Evolutionary conservation across 2,329 filamentous ascomycete genomes (phyloP).

Genomic region (Paraconiothyrium brasiliense): DNA sequence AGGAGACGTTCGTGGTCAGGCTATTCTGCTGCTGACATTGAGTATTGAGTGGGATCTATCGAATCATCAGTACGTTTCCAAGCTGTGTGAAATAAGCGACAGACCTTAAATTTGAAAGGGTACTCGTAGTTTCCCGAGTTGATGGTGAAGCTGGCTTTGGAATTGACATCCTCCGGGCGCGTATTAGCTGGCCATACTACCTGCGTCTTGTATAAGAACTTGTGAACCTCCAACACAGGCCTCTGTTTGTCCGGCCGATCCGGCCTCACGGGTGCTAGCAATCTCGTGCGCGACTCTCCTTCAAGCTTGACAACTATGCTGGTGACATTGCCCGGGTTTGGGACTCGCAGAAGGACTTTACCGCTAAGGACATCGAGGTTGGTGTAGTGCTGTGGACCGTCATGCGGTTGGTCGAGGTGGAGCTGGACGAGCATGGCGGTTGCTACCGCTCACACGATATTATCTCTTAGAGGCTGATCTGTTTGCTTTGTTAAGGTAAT

Average conservation of each 20-base stretch:
- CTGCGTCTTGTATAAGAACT: conserved; percentile 76
- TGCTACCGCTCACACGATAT: conserved; percentile 10
- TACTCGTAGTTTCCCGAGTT: conserved; percentile 78
- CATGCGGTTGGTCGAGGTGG: conserved; percentile 69
- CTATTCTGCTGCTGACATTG: conserved; percentile 60
- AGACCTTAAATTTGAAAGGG: conserved; percentile 79
- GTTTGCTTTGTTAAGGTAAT: conserved; percentile 28
- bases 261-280: conserved; percentile 61
- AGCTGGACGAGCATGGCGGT: conserved; percentile 64
- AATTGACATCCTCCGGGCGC: conserved; percentile 49
- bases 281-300: conserved; percentile 76
- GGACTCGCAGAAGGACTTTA: conserved; percentile 55
- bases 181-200: conserved; percentile 74
- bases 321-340: conserved; percentile 57
- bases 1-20: conserved; percentile 54
- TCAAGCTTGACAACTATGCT: conserved; percentile 82
- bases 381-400: conserved; percentile 69
- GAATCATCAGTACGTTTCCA: background rate
- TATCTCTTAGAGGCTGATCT: background rate
- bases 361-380: conserved; percentile 80
- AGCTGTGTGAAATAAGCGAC: conserved; percentile 31
- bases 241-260: conserved; percentile 54
- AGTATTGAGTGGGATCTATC: conserved; percentile 72
- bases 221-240: conserved; percentile 62
- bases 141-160: conserved; percentile 65